These are phyloP conservation scores for Saccharomycopsis fibuligera DNA, from an alignment of 805 yeast species.

Conservation along the genomic window DNA sequence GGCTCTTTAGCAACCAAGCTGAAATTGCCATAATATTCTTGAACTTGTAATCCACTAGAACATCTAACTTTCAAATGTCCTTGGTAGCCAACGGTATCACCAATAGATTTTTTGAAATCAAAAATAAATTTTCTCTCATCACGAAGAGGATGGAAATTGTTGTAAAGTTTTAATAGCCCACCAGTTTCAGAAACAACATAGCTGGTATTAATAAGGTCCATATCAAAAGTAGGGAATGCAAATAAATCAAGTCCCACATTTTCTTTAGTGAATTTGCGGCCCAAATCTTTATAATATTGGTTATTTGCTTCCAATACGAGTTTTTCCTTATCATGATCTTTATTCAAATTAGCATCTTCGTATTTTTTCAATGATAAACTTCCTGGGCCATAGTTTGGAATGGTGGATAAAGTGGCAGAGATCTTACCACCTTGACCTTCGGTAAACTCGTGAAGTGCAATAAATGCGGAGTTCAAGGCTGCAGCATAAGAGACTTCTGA, in stretches of 20 bases:
- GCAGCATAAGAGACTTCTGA: constrained; percentile 71
- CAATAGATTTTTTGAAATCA: constrained; percentile 49
- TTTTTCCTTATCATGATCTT: constrained; percentile 32
- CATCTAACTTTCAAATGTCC: constrained; percentile 80
- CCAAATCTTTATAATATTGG: constrained; percentile 54
- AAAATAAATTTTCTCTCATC: constrained; percentile 64
- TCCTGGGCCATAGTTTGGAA: constrained; percentile 87
- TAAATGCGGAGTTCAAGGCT: constrained; percentile 62
- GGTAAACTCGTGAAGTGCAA: constrained; percentile 46
- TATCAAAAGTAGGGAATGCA: constrained; percentile 54
- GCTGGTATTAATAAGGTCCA: constrained; percentile 73
- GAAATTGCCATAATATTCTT: constrained; percentile 63
- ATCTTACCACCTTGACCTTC: constrained; percentile 78
- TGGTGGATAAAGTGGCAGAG: constrained; percentile 53
- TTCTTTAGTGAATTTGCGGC: constrained; percentile 45
- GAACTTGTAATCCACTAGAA: constrained; percentile 79
- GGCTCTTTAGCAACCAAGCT: constrained; percentile 43
- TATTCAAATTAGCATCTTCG: constrained; percentile 7
- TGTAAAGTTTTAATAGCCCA: constrained; percentile 61
- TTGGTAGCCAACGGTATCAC: constrained; percentile 60
- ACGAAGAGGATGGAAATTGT: constrained; percentile 56
- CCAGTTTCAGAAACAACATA: constrained; percentile 60
- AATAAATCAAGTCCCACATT: constrained; percentile 76
- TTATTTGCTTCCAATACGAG: constrained; percentile 52
- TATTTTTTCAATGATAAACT: constrained; percentile 57